Conservation (phyloP, 768 basidiomycete species). For the Tricholoma sp. region DNA sequence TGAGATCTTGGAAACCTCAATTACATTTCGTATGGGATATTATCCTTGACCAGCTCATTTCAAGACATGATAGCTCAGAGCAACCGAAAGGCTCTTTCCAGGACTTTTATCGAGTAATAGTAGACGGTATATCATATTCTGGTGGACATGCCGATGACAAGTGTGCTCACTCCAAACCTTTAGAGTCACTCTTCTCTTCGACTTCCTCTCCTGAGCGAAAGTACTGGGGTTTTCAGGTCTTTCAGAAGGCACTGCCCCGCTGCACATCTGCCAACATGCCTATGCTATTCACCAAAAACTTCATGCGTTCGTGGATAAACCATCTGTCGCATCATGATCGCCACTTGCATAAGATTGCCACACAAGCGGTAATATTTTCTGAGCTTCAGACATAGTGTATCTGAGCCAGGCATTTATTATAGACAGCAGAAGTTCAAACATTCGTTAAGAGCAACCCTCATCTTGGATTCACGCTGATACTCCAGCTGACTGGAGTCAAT, state of each 20-base stretch:
- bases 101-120: conserved; percentile 87
- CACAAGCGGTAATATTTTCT: conserved; percentile 58
- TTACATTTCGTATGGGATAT: conserved; percentile 90
- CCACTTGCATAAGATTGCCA: conserved; percentile 85
- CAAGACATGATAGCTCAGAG: conserved; percentile 33
- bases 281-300: conserved; percentile 89
- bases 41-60: conserved; percentile 72
- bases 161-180: conserved; percentile 5
- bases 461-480: conserved; percentile 78
- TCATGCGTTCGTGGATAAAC: conserved; percentile 96
- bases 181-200: conserved; percentile 83
- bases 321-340: conserved; percentile 86
- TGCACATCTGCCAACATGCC: conserved; percentile 64
- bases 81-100: conserved; percentile 61
- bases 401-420: neutral
- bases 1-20: conserved; percentile 79
- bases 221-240: conserved; percentile 94
- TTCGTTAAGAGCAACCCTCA: conserved; percentile 73
- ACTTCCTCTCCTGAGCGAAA: conserved; percentile 85
- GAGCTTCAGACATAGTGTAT: neutral
- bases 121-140: conserved; percentile 66
- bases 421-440: conserved; percentile 74
- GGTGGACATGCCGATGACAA: neutral
- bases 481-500: conserved; percentile 78
- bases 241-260: conserved; percentile 71